These are phyloP conservation scores for Phytophthora constricta DNA, from an alignment of 352 stramenopile genomes.

Conservation along the genomic window DNA sequence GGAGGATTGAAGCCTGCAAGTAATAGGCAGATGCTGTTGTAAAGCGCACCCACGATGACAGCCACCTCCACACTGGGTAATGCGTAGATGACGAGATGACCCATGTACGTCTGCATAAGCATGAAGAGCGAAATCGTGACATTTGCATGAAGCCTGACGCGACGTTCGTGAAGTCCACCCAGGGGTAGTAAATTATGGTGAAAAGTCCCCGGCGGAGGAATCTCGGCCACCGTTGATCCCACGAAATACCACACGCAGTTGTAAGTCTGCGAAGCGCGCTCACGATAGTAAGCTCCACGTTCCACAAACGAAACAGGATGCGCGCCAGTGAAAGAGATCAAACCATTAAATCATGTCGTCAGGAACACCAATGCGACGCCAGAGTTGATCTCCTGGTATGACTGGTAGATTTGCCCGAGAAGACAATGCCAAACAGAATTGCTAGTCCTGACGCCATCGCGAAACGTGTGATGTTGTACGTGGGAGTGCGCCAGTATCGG, in stretches of 20 bases:
- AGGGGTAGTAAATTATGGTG: conserved; percentile 53
- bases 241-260: conserved; percentile 71
- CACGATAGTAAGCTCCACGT: conserved; percentile 88
- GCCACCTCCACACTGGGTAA: conserved; percentile 43
- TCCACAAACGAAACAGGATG: conserved; percentile 80
- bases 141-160: conserved; percentile 42
- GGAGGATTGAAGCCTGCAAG: conserved; percentile 53
- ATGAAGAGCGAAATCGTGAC: conserved; percentile 41
- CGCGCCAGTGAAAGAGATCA: conserved; percentile 76
- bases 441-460: conserved; percentile 61
- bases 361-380: conserved; percentile 82
- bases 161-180: conserved; percentile 50
- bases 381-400: conserved; percentile 44
- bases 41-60: conserved; percentile 42
- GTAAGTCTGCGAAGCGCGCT: conserved; percentile 91
- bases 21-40: conserved; percentile 45
- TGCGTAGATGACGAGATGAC: conserved; percentile 43
- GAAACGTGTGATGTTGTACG: conserved; percentile 84
- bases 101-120: conserved; percentile 47
- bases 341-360: conserved; percentile 71
- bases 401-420: conserved; percentile 39
- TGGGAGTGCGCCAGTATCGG: conserved; percentile 77
- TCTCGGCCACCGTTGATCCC: conserved; percentile 80
- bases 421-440: conserved; percentile 75
- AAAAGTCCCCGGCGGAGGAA: conserved; percentile 49